phyloP scores from a whole-genome alignment of 768 basidiomycete species.

The Hirschioporus abietinus region DNA sequence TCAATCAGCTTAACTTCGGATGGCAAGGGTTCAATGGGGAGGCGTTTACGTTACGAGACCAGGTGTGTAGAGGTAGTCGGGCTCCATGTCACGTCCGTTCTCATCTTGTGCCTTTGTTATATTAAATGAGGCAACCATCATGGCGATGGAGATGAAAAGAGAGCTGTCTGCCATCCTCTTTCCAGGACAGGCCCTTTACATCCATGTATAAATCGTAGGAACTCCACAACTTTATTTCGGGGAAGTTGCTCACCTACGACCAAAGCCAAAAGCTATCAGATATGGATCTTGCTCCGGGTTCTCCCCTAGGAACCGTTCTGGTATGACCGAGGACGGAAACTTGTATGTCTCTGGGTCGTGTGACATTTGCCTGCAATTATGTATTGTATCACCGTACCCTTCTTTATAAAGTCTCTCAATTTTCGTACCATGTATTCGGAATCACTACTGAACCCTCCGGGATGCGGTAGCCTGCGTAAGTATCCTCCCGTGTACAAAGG shows the following conservation, averaged over 20 bases:
- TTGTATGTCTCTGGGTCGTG: neutral
- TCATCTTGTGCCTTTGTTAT: neutral
- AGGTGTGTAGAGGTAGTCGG: neutral
- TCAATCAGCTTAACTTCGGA: neutral
- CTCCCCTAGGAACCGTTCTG: neutral
- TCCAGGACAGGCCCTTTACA: neutral
- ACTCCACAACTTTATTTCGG: neutral
- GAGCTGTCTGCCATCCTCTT: neutral
- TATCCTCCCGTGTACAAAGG: conserved; percentile 6
- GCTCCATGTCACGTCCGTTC: neutral
- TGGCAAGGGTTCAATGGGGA: too few species aligned
- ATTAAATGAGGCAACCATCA: neutral
- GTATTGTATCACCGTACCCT: neutral
- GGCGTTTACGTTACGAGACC: neutral
- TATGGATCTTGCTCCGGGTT: neutral
- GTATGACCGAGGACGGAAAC: neutral
- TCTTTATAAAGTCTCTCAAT: neutral
- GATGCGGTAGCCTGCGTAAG: conserved; percentile 10
- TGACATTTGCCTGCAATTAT: neutral
- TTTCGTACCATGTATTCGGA: conserved; percentile 7
- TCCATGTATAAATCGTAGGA: neutral
- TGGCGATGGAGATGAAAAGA: neutral
- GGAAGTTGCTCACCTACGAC: neutral
- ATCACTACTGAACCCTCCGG: conserved; percentile 8
- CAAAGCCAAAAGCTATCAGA: neutral